Evolutionary conservation across 371 early-diverging fungal genomes (phyloP), one percentile per base, ranked within the genome.

Genomic region (Mucor ambiguus): DNA sequence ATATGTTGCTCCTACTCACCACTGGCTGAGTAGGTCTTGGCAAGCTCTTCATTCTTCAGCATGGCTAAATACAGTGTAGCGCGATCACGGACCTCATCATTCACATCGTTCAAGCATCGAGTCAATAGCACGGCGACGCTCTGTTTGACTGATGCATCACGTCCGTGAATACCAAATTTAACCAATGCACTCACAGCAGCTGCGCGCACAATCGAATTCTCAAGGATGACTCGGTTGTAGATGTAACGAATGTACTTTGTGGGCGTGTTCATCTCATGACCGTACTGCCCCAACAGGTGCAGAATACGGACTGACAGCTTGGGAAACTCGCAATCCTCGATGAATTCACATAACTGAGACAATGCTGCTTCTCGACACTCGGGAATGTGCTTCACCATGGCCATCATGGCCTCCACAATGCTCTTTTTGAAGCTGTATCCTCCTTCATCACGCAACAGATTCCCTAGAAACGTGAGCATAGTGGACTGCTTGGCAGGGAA

Each of bases 251-350:
- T 96, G 77, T 92, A 97, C 71, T 96, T 92, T 20, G 96, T 90
- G n/a, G 99, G 98, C 26, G 92, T 90, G 2, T 87, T 72, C 20
- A 95, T 93, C 70, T 89, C 89, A 33, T 98, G 99, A 1, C 99
- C 98, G 73, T 97, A 96, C 4, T 89, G 82, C 61, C 99, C 98
- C 37, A 99, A 83, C 41, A 99, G 81, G 79, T 97, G 92, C 41
- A 98, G 84, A 55, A 98, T 93, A 43, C 96, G 92, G 43, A 97
- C 98, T n/a, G 97, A 95, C 5, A 99, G 87, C 78, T 95, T 96
- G 28, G 95, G 91, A 77, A 96, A 98, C 78, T 98, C 98, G 82
- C 99, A 99, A 76, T 99, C 99, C 75, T 98, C 99, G 72, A 99
- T 99, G 74, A 99, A 98, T 81, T 99, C 99, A 78, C 98, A 98